Evolutionary conservation across 805 yeast genomes (phyloP), one percentile per base, ranked within the genome.

Genomic region (Nakazawaea ambrosiae): DNA sequence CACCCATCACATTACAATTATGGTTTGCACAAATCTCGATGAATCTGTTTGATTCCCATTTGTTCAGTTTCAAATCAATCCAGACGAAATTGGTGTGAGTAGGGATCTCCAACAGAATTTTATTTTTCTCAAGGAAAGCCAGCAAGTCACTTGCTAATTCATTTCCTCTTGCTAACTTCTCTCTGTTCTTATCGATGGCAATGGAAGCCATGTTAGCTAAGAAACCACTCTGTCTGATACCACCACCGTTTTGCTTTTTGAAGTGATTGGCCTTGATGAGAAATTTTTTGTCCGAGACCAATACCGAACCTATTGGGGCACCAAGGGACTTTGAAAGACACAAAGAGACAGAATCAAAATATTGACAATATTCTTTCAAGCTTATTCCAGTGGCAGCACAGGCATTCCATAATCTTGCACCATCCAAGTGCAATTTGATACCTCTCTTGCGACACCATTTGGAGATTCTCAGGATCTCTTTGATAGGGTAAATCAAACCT

Each of bases 371-470:
- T 49, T 84, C 84, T 16, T 58, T 60, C 44, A 88, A 58, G 14
- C 85, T 60, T 24, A 83, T 65, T 20, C 82, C 86, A 7, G 86
- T 75, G 18, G 72, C 89, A 8, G 71, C 81, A 29, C 77, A 66
- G 12, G 96, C 96, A 56, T 84, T 85, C 89, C 94, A 88, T 36
- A 89, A 61, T 49, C 97, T 72, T 12, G 97, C 97, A 44, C 97
- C 97, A 56, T 89, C 97, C 50, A 88, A 74, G 52, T 90, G 97
- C 47, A 88, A 56, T 39, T 65, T 69, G 39, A 85, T 58, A 37
- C 65, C 66, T 47, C 77, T 67, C 22, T 61, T 70, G 35, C 67
- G 65, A 45, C 90, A 85, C 70, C 84, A 89, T 31, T 62, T 68
- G 29, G 81, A 70, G 49, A 89, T 89, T 37, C 74, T 71, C 39